Evolutionary conservation across 2,329 filamentous ascomycete species (phyloP), one percentile per base, ranked within the genome.

Genomic region (Paecilomyces sp.): DNA sequence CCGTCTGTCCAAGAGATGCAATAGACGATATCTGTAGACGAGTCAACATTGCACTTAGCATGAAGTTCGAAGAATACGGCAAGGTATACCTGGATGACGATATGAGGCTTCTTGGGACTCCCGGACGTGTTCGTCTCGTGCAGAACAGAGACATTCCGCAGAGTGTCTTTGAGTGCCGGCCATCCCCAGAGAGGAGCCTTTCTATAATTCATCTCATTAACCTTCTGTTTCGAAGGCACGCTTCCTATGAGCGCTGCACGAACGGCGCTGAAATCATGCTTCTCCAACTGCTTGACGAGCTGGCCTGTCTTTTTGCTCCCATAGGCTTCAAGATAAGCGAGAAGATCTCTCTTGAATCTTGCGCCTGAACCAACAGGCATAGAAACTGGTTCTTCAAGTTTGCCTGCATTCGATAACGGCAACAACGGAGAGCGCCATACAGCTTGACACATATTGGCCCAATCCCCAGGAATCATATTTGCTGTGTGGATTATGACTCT

Each of bases 391-490:
- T 61, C 51, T 28, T 57, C 6, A 41, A 3, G 51, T 24, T 55
- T 47, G 13, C 53, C 13, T 12, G 9, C 12, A 15, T 56, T 54
- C 54, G 77, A 55, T 1, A 83, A 73, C 0, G 89, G 86, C 0
- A 96, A 83, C 1, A 84, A 70, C 0, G 90, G 90, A 0, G 90
- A 93, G 56, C 77, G 80, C 92, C 92, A 96, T 4, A 90, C 83
- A 1, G 85, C 91, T 71, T 96, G 91, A 0, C 87, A 89, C 89
- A 96, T 90, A 66, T 94, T 94, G 1, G 80, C 83, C 92, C 92
- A 96, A 72, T 96, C 92, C 58, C 87, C 86, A 3, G 82, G 70
- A n/a, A 96, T 93, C 88, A 96, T 91, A 66, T 96, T 96, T 18
- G 92, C 91, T 0, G 92, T 96, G 66, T 95, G 90, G 31, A 96